Base-by-base conservation (phyloP, 1,284 basidiomycete species). In the Trichosporon sp. region DNA sequence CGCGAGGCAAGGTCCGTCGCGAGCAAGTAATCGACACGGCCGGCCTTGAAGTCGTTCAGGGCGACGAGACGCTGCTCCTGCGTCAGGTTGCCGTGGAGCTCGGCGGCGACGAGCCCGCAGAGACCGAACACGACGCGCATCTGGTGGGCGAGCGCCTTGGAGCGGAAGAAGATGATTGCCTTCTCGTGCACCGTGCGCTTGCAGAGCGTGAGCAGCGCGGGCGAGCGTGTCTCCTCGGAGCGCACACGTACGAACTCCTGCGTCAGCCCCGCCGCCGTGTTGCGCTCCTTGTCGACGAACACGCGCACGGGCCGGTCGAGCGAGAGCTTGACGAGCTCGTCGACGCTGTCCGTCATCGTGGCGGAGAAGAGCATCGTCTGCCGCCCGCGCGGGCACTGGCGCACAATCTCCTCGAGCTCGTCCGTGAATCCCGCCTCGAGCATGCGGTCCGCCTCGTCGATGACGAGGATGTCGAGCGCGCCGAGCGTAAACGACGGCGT, bases 361-460 rank as follows among this genome's bases (percentile, higher is more conserved):
- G 96, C 96, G 0, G 94, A 97, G 84, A 99, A 99, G 29, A 99
- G 87, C 94, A 99, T 97, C 3, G 96, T 98, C 82, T 98, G 96
- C 47, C 96, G 89, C 15, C 91, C 91, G 15, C 86, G 85, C 1
- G 96, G 95, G 78, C 95, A 96, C 44, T 91, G 88, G 74, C 89
- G 90, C 81, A 98, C 90, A 75, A 99, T 98, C 84, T 99, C 96
- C 42, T 90, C 86, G 35, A 99, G 86, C 81, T 98, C 96, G 80
- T 95, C 95, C n/a, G 90, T 89, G 84, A 98, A 99, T 38, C 96
- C 96, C 78, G 98, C 96, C 42, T 94, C 95, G 51, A 99, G 88
- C 92, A 99, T 98, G 68, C 96, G 88, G 82, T 99, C 96, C 2
- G 96, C 96, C 85, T 99, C 96, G 78, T 99, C 96, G 31, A 99